Base-by-base conservation (phyloP, 257 asterid species). In the Primulina huaijiensis region DNA sequence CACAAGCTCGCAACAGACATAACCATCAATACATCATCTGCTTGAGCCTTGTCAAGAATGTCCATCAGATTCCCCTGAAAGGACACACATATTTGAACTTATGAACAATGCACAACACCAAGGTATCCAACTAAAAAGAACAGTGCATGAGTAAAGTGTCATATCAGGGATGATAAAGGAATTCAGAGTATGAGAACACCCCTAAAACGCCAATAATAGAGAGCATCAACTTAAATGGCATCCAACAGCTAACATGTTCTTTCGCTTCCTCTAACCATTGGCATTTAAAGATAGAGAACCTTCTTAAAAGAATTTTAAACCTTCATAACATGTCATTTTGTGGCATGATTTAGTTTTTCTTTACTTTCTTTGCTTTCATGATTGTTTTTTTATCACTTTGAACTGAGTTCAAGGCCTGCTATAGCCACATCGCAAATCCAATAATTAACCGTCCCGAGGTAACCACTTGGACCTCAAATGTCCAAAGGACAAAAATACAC, bases 21-120 rank as follows among this genome's bases (percentile, higher is more conserved):
- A 74, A 88, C 89, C 81, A 84, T 78, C 84, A 90, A 74, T 12
- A 87, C 76, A 58, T 92, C 98, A 71, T 92, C 98, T 72, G 94
- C 75, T 23, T 82, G 85, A 63, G 89, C 92, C 82, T 90, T 88
- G 80, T 88, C 87, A 60, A 92, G 82, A 62, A 92, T 72, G 58
- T 82, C 84, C 78, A 88, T 78, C 77, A 92, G 86, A 70, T 79
- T 82, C 35, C 80, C 80, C 98, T 92, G 92, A 77, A 76, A 69
- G 72, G 76, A 73, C 66, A 75, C 38, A 70, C 37, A 72, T 64
- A 69, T 46, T 33, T 67, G 27, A 74, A 34, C 65, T 35, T 35
- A 43, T 43, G n/a, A 11, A 43, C 53, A 43, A 43, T 43, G 17
- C 19, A 43, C 17, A 12, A 43, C 53, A 43, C 53, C 53, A 6